Percentiles rank a stretch among this genome's conserved stretches.
Conservation (phyloP, 2,329 filamentous ascomycete species). For the Fusarium luffae region DNA sequence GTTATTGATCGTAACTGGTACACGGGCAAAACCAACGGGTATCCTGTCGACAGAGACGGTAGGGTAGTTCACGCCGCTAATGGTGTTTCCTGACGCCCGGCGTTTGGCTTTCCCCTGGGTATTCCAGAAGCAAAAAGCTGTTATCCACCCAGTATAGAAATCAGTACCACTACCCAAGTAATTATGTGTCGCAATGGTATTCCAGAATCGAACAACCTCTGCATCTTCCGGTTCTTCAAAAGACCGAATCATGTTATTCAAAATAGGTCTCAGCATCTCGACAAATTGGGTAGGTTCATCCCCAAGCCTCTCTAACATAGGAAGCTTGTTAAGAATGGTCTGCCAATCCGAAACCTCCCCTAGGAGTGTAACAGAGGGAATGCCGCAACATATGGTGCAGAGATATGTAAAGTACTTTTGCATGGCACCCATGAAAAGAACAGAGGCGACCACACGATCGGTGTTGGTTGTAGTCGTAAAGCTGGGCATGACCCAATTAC, state of each 20-base stretch:
- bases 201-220: slow-evolving; percentile 54
- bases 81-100: fast-evolving
- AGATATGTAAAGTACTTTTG: slow-evolving; percentile 58
- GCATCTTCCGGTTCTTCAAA: slow-evolving; percentile 48
- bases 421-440: slow-evolving; percentile 64
- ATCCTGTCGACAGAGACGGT: neutral
- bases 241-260: slow-evolving; percentile 52
- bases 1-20: slow-evolving; percentile 26
- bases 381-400: slow-evolving; percentile 52
- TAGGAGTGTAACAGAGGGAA: slow-evolving; percentile 63
- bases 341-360: slow-evolving; percentile 61
- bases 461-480: slow-evolving; percentile 62
- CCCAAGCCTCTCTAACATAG: slow-evolving; percentile 52
- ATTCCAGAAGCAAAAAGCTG: slow-evolving; percentile 35
- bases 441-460: slow-evolving; percentile 56
- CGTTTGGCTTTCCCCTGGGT: neutral
- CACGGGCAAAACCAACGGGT: slow-evolving; percentile 14
- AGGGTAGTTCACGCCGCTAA: slow-evolving; percentile 14
- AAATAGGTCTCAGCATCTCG: slow-evolving; percentile 51
- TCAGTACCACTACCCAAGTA: neutral
- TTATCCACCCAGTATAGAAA: slow-evolving; percentile 29
- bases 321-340: slow-evolving; percentile 48
- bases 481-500: slow-evolving; percentile 55
- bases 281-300: slow-evolving; percentile 50
- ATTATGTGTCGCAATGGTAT: slow-evolving; percentile 22